Conservation (phyloP, 371 early-diverging fungal species). For the Syncephalastrum sp. region DNA sequence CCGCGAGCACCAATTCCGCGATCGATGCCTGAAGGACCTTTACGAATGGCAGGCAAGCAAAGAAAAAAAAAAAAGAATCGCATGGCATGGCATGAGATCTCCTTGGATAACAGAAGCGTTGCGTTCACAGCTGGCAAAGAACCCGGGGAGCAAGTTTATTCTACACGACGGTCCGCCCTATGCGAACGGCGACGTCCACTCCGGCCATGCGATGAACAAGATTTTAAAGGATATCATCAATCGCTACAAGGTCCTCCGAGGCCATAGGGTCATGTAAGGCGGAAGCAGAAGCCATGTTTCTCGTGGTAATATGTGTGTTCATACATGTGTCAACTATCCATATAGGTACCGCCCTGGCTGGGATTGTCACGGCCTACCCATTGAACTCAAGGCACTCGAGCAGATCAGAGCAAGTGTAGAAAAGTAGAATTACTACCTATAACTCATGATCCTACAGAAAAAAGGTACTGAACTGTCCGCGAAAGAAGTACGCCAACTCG, state of each 20-base stretch:
- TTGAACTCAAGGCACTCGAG: slow-evolving; percentile 89
- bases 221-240: slow-evolving; percentile 93
- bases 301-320: not conserved
- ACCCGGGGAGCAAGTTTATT: slow-evolving; percentile 67
- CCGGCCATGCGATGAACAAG: slow-evolving; percentile 94
- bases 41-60: slow-evolving; percentile 73
- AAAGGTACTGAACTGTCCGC: slow-evolving; percentile 51
- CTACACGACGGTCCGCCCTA: slow-evolving; percentile 98
- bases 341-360: slow-evolving; percentile 89
- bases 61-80: not conserved
- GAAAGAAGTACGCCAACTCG: slow-evolving; percentile 64
- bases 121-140: slow-evolving; percentile 49
- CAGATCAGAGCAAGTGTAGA: slow-evolving; percentile 48
- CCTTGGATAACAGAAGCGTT: not conserved
- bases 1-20: slow-evolving; percentile 60
- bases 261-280: slow-evolving; percentile 76
- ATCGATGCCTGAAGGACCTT: slow-evolving; percentile 67
- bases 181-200: slow-evolving; percentile 93
- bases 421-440: not conserved
- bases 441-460: slow-evolving; percentile 10
- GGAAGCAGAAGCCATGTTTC: not conserved
- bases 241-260: slow-evolving; percentile 84
- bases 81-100: not conserved
- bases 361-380: slow-evolving; percentile 97
- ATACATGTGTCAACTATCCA: too few relatives aligned